Evolutionary conservation across 805 yeast species (phyloP), one percentile per base, ranked within the genome.

Genomic region (Teunomyces aglyptinius): DNA sequence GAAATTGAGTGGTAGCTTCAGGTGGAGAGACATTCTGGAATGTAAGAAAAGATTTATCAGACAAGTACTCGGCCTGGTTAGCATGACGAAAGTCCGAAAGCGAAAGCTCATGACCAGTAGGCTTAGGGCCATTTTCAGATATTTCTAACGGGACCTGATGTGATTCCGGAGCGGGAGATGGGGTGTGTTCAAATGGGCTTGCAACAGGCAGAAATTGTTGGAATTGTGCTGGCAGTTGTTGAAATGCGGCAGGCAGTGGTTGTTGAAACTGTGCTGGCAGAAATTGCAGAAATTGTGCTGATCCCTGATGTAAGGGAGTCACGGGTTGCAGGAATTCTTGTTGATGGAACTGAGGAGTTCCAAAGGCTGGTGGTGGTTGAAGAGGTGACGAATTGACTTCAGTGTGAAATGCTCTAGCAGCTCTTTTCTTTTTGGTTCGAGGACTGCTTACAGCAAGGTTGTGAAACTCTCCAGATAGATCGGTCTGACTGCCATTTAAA

Each of bases 21-120:
- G 98, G 98, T 4, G 98, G 96, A 8, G 81, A 76, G 1, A 89
- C 84, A 58, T 89, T 82, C 60, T 83, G 82, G 56, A 87, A 82
- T 1, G 97, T 86, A 41, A 77, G 75, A 64, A 88, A 91, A 1
- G 79, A 63, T 38, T 64, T 64, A 1, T 61, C 55, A 1, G 60
- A 47, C 44, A 51, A 51, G 46, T 57, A 67, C 28, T 61, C 64
- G 19, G 32, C 38, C 46, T 64, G 70, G 20, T 54, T 56, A 12
- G 29, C 24, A 41, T 55, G 55, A 41, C 73, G 49, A 39, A 36
- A 36, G 19, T 52, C 53, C 13, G 44, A 50, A 18, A 52, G 38
- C 19, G 52, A 49, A 22, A 50, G 49, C 12, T 38, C 44, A 7
- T 15, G 26, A 18, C 24, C 19, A 11, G n/a, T 22, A 20, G 18